These are phyloP conservation scores for Hirsutella minnesotensis DNA, from an alignment of 2,329 filamentous ascomycete species.

Conservation along the genomic window DNA sequence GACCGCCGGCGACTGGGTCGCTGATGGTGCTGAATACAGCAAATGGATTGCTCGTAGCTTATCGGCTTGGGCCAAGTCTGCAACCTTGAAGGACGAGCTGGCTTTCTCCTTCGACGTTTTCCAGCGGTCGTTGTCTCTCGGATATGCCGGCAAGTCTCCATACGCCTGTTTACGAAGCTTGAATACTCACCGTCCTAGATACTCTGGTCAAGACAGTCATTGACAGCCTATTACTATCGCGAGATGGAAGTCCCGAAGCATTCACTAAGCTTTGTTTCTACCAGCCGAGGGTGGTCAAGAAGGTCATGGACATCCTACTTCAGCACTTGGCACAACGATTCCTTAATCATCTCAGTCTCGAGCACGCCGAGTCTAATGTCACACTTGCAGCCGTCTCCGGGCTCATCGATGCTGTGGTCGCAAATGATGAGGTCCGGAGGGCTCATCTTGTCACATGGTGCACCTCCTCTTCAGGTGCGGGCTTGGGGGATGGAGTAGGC, in stretches of 20 bases:
- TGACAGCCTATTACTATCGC: slow-evolving; percentile 24
- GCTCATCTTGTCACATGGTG: slow-evolving; percentile 53
- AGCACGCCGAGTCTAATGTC: slow-evolving; percentile 17
- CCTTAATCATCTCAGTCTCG: slow-evolving; percentile 23
- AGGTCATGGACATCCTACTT: slow-evolving; percentile 14
- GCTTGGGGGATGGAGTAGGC: slow-evolving; percentile 49
- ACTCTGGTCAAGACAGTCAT: slow-evolving; percentile 23
- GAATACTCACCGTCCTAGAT: slow-evolving; percentile 22
- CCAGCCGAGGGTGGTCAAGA: slow-evolving; percentile 15
- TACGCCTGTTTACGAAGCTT: not conserved
- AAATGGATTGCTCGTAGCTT: slow-evolving; percentile 62
- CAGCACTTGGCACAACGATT: slow-evolving; percentile 33
- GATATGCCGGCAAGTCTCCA: slow-evolving; percentile 50
- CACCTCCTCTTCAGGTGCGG: slow-evolving; percentile 49
- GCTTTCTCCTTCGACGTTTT: slow-evolving; percentile 36
- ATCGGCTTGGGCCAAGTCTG: slow-evolving; percentile 25
- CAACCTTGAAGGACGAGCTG: slow-evolving; percentile 20
- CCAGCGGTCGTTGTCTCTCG: slow-evolving; percentile 54
- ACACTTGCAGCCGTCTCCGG: slow-evolving; percentile 46
- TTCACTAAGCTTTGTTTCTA: slow-evolving; percentile 20
- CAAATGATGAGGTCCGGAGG: slow-evolving; percentile 34
- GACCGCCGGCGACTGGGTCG: slow-evolving; percentile 41
- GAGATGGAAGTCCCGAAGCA: slow-evolving; percentile 6
- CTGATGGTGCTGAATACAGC: slow-evolving; percentile 51
- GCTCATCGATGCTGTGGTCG: slow-evolving; percentile 38